Evolutionary conservation across 495 filamentous ascomycete species (phyloP).

Genomic region (Jackrogersella minutella): DNA sequence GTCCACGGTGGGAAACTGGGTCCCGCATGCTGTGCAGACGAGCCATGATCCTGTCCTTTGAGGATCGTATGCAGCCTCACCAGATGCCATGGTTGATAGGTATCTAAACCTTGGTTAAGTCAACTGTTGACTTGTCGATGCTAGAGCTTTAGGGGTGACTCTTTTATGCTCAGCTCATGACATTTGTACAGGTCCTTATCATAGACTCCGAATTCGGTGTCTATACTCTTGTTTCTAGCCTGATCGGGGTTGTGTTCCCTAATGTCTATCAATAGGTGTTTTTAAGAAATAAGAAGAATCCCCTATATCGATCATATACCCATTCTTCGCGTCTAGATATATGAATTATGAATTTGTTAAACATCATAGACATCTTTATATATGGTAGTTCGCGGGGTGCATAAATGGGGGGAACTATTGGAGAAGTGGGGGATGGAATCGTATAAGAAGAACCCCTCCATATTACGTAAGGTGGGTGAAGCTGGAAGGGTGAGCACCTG

Average conservation of each 20-base stretch:
- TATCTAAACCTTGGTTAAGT: too few relatives aligned
- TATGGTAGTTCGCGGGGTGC: constrained; percentile 16
- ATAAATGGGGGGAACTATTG: constrained; percentile 21
- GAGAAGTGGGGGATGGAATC: constrained; percentile 22
- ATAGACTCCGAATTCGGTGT: not conserved
- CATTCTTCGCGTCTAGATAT: not conserved
- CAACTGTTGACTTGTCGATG: too few relatives aligned
- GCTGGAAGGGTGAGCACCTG: too few relatives aligned
- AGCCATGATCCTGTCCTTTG: constrained; percentile 55
- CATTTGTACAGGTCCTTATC: not conserved
- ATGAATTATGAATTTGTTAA: too few relatives aligned
- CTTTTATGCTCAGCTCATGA: not conserved
- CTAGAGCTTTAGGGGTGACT: too few relatives aligned
- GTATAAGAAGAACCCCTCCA: too few relatives aligned
- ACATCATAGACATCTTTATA: not conserved
- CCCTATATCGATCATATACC: not conserved
- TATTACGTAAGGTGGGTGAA: too few relatives aligned
- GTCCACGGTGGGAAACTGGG: constrained; percentile 66
- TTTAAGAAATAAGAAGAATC: not conserved
- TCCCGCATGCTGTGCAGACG: constrained; percentile 75
- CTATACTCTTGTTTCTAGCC: not conserved
- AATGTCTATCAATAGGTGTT: too few relatives aligned
- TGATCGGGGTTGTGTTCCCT: not conserved
- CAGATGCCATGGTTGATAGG: constrained; percentile 26
- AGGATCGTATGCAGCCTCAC: constrained; percentile 24